phyloP scores from a whole-genome alignment of 805 yeast species.

The Kazachstania africana region DNA sequence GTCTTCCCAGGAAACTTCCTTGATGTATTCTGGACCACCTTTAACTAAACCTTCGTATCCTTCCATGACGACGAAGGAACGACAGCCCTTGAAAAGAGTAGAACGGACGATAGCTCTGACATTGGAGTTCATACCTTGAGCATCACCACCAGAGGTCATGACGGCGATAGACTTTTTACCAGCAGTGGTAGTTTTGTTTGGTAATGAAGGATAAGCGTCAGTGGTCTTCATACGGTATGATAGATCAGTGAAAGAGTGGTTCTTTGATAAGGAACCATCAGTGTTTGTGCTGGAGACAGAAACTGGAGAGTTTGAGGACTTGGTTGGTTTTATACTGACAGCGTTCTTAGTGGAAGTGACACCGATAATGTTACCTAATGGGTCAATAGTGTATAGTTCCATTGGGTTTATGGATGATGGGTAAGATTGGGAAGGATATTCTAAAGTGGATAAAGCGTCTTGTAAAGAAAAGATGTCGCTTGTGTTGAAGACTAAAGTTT shows the following conservation, averaged over 20 bases:
- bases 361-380: slow-evolving; percentile 73
- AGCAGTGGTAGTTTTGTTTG: slow-evolving; percentile 8
- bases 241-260: slow-evolving; percentile 16
- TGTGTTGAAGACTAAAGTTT: slow-evolving; percentile 28
- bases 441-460: slow-evolving; percentile 18
- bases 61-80: slow-evolving; percentile 56
- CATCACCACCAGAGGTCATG: slow-evolving; percentile 76
- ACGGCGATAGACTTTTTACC: slow-evolving; percentile 45
- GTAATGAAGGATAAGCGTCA: slow-evolving; percentile 13
- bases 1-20: slow-evolving; percentile 59
- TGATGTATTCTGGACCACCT: slow-evolving; percentile 44
- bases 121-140: slow-evolving; percentile 73
- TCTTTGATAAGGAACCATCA: slow-evolving; percentile 8
- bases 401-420: slow-evolving; percentile 69
- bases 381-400: slow-evolving; percentile 71
- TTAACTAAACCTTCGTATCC: slow-evolving; percentile 64
- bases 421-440: slow-evolving; percentile 38
- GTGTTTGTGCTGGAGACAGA: slow-evolving; percentile 3
- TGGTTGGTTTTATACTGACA: slow-evolving; percentile 33
- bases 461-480: slow-evolving; percentile 19
- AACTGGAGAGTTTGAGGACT: slow-evolving; percentile 4
- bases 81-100: slow-evolving; percentile 53
- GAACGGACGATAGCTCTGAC: slow-evolving; percentile 65
- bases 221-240: slow-evolving; percentile 10
- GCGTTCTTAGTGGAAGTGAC: slow-evolving; percentile 56